phyloP scores from a whole-genome alignment of 2,329 filamentous ascomycete species.

The Pseudogymnoascus sp. region DNA sequence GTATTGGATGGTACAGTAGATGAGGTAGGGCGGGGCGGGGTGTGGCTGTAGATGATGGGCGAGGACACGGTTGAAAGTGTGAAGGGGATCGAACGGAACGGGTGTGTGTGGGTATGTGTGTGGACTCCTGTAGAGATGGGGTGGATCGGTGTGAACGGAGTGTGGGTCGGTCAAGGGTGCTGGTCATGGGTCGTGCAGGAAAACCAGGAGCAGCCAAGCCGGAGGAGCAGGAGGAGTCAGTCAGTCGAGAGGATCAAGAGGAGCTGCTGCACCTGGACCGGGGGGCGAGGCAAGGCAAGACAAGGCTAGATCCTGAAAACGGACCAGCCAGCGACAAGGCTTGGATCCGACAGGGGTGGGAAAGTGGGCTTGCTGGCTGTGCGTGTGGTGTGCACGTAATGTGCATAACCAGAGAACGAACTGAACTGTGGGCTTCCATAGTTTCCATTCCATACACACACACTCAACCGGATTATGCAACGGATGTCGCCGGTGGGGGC shows the following conservation, averaged over 20 bases:
- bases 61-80: neutral
- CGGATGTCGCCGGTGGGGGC: neutral
- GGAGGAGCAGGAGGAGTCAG: neutral
- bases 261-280: too few relatives aligned
- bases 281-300: neutral
- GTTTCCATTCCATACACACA: too few relatives aligned
- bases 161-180: neutral
- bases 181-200: neutral
- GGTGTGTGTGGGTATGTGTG: neutral
- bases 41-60: neutral
- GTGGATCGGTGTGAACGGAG: neutral
- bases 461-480: conserved; percentile 1
- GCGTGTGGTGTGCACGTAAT: neutral
- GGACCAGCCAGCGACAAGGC: neutral
- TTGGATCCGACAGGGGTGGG: neutral
- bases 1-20: neutral
- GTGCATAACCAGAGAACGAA: neutral
- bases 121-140: neutral
- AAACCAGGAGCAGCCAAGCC: neutral
- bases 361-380: neutral
- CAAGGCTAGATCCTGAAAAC: neutral
- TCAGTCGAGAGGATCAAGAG: too few relatives aligned
- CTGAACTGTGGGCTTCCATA: too few relatives aligned
- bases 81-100: neutral
- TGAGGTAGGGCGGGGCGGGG: neutral